Conservation (phyloP, 2,329 filamentous ascomycete species). For the Plenodomus biglobosus region DNA sequence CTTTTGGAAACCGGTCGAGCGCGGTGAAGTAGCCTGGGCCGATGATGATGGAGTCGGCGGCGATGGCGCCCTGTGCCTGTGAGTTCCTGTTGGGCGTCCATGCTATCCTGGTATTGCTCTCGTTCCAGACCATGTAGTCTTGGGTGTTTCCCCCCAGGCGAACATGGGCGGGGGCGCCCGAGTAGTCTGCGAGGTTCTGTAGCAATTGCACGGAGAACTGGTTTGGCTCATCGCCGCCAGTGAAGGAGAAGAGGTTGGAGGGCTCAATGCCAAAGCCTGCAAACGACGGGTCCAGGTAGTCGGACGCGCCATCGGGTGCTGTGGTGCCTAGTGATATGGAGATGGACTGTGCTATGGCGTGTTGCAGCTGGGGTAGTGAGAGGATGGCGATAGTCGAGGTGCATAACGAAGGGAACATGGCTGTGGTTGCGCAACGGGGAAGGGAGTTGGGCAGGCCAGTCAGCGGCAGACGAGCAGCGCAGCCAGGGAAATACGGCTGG, state of each 20-base stretch:
- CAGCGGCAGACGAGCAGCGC: not conserved
- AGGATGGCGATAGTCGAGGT: constrained; percentile 18
- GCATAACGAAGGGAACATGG: constrained; percentile 27
- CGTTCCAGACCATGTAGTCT: constrained; percentile 53
- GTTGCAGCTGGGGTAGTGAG: constrained; percentile 10
- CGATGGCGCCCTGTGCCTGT: constrained; percentile 45
- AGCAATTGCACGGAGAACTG: constrained; percentile 52
- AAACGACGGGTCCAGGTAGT: constrained; percentile 48
- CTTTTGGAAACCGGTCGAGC: constrained; percentile 53
- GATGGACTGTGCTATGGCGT: constrained; percentile 34
- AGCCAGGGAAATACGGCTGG: not conserved
- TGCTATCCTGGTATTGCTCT: constrained; percentile 39
- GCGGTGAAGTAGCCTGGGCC: constrained; percentile 53
- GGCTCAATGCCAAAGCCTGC: constrained; percentile 57
- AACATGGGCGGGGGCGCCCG: constrained; percentile 53
- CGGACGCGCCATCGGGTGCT: constrained; percentile 35
- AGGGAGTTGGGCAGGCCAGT: not conserved
- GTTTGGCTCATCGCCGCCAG: constrained; percentile 48
- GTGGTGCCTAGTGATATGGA: constrained; percentile 36
- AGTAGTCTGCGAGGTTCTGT: constrained; percentile 53
- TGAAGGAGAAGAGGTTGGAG: constrained; percentile 56
- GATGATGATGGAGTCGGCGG: constrained; percentile 50
- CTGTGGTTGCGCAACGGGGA: not conserved
- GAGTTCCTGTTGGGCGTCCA: constrained; percentile 46
- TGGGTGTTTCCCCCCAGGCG: constrained; percentile 56